Conservation (phyloP, 2,329 filamentous ascomycete genomes). For the Fusarium brachygibbosum region DNA sequence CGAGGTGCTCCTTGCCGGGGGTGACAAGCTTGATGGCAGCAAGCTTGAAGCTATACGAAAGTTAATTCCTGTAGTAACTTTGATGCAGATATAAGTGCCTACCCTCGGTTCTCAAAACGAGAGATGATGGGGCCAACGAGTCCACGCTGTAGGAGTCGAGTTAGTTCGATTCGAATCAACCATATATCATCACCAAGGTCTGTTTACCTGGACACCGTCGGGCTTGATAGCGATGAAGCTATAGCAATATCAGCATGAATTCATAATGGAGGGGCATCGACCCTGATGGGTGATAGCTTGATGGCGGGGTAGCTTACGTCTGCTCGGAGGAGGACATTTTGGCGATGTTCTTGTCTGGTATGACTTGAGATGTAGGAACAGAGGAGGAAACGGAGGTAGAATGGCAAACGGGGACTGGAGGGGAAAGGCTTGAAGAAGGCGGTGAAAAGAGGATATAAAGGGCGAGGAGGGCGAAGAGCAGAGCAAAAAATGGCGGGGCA, state of each 20-base stretch:
- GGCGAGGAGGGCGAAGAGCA: conserved; percentile 56
- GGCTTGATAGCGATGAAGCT: conserved; percentile 99
- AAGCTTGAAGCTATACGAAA: conserved; percentile 86
- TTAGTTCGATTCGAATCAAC: conserved; percentile 23
- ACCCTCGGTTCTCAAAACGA: conserved; percentile 98
- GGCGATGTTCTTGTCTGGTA: conserved; percentile 52
- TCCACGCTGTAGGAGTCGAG: conserved; percentile 77
- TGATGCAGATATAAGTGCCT: conserved; percentile 52
- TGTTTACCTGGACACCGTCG: conserved; percentile 94
- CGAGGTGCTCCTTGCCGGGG: conserved; percentile 93
- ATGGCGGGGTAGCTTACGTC: conserved; percentile 75
- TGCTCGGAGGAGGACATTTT: conserved; percentile 82
- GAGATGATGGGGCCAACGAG: conserved; percentile 97
- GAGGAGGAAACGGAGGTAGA: conserved; percentile 42
- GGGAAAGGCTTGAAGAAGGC: conserved; percentile 48
- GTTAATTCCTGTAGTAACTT: conserved; percentile 31
- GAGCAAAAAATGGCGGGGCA: conserved; percentile 60
- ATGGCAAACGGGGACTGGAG: conserved; percentile 49
- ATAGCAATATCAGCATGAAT: conserved; percentile 49
- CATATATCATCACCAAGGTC: not conserved
- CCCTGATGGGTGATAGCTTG: conserved; percentile 8
- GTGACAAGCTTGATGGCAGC: conserved; percentile 95
- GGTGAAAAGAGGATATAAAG: conserved; percentile 55
- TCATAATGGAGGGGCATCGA: conserved; percentile 41
- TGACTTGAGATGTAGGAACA: conserved; percentile 50